These are phyloP conservation scores for Rhodofomes roseus DNA, from an alignment of 1,284 basidiomycete species.

Conservation along the genomic window DNA sequence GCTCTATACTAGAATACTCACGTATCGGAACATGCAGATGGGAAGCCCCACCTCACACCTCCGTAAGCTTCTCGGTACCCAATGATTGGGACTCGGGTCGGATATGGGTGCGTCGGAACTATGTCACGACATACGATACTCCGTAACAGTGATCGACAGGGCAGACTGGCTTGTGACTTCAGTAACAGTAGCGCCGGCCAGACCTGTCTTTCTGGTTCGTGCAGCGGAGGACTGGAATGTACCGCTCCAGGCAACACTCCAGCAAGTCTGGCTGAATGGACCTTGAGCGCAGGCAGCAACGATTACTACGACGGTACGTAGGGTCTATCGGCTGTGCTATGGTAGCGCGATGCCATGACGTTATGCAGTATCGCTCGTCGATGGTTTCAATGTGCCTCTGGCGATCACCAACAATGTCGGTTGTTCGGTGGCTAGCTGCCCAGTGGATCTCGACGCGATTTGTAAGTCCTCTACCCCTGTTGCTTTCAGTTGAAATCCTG, in stretches of 20 bases:
- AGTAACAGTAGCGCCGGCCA: conserved; percentile 30
- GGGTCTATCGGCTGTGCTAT: neutral
- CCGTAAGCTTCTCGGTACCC: conserved; percentile 31
- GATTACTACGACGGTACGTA: conserved; percentile 39
- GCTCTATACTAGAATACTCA: neutral
- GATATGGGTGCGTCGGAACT: conserved; percentile 29
- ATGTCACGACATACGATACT: no score
- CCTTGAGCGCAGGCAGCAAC: conserved; percentile 27
- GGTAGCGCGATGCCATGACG: neutral
- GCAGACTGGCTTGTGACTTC: conserved; percentile 40
- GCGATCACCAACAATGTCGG: conserved; percentile 35
- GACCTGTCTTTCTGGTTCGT: conserved; percentile 41
- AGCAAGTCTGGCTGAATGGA: conserved; percentile 42
- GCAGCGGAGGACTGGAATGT: conserved; percentile 45
- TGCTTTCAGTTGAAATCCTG: neutral
- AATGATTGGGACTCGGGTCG: conserved; percentile 36
- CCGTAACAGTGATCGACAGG: conserved; percentile 12
- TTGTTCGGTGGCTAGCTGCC: conserved; percentile 39
- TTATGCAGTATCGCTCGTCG: conserved; percentile 32
- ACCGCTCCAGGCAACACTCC: conserved; percentile 39
- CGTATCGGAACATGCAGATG: conserved; percentile 19
- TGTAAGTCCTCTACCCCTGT: conserved; percentile 26
- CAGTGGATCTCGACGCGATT: conserved; percentile 38
- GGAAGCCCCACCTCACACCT: conserved; percentile 28
- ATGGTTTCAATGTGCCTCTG: conserved; percentile 40